These are phyloP conservation scores for Chlorella variabilis DNA, from an alignment of 163 green algal species.

Conservation along the genomic window DNA sequence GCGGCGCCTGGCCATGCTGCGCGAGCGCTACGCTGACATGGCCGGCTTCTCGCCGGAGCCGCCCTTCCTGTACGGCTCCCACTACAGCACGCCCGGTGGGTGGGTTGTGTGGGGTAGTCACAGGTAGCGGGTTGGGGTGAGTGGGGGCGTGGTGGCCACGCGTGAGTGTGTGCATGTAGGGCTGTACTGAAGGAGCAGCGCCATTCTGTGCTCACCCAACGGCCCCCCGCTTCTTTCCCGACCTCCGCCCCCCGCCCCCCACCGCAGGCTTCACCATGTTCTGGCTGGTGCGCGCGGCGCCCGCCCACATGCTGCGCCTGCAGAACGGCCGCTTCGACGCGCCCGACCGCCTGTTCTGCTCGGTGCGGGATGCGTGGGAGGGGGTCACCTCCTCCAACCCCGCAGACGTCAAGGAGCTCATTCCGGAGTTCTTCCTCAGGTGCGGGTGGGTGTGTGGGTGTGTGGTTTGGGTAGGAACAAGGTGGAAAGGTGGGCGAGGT, in stretches of 20 bases:
- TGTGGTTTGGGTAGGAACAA: not conserved
- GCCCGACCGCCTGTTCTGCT: constrained; percentile 93
- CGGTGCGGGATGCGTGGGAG: constrained; percentile 84
- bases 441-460: not conserved
- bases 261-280: constrained; percentile 93
- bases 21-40: constrained; percentile 55
- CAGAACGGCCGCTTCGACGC: constrained; percentile 91
- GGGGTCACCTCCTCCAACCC: constrained; percentile 67
- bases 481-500: too few species aligned
- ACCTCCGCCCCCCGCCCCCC: too few species aligned
- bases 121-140: constrained; percentile 12
- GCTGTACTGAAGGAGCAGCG: too few species aligned
- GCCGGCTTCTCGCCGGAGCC: constrained; percentile 45
- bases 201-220: too few species aligned
- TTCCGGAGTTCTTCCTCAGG: constrained; percentile 95
- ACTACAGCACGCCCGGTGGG: constrained; percentile 74
- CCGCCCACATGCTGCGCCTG: constrained; percentile 88
- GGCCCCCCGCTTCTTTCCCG: too few species aligned
- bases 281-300: constrained; percentile 90
- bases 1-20: constrained; percentile 72
- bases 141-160: not conserved
- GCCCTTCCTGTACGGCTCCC: constrained; percentile 97
- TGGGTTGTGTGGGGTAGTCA: too few species aligned
- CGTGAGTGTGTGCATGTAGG: not conserved
- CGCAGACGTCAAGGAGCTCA: constrained; percentile 98